Evolutionary conservation across 495 filamentous ascomycete genomes (phyloP), one percentile per base, ranked within the genome.

Genomic region (Penicillium paradoxum): DNA sequence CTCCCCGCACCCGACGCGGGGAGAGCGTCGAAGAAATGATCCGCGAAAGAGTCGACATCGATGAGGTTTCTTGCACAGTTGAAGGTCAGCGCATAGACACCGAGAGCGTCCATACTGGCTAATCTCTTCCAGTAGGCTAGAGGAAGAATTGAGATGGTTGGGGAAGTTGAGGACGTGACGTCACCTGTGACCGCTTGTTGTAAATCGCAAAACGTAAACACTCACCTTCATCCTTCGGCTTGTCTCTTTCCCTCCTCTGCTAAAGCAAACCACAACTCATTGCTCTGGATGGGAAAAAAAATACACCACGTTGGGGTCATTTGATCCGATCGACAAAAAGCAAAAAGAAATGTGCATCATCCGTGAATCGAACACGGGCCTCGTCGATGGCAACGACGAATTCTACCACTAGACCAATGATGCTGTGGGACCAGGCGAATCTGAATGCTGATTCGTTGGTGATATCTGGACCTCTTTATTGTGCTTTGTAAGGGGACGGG

Each of bases 51-150:
- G 17, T 80, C 71, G 22, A 79, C 69, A 54, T 87, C 73, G 60
- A 91, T 83, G 18, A 80, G 68, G 43, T 76, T 77, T 42, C 84
- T 80, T 14, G 81, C 93, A 60, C 91, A 96, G 66, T 98, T 98
- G 70, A 91, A 95, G 27, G 93, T 96, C 30, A 95, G 70, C 36
- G 95, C 76, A 63, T 93, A 90, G 44, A 91, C 56, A 24, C 64
- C 67, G 2, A 86, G 63, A 10, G 65, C 55, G 6, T 78, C 69
- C 80, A 83, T 78, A 4, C 56, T 65, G 48, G 24, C 24, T 7
- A 49, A 19, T 37, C 15, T 1, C 14, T 27, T 11, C 32, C 37
- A 27, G 30, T 7, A 22, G 11, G 32, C 18, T 24, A 21, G 39
- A 46, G 17, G 29, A 33, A 24, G 9, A 9, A n/a, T 18, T 39